phyloP scores from a whole-genome alignment of 1,284 basidiomycete species.

The Coniferiporia sulphurascens region DNA sequence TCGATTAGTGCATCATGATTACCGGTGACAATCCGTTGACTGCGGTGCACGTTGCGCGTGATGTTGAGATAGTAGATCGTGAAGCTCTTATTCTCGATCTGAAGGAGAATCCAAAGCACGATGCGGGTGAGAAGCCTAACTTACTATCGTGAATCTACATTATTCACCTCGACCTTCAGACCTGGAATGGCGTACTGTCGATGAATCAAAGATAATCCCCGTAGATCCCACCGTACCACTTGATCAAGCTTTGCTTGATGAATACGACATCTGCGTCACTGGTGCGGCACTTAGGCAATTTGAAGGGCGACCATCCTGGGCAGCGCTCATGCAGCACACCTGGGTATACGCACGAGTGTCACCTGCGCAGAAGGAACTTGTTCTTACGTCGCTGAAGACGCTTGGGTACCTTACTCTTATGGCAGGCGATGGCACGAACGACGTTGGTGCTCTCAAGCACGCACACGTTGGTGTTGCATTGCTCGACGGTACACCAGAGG shows the following conservation, averaged over 20 bases:
- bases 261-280: slow-evolving; percentile 93
- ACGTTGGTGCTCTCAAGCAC: slow-evolving; percentile 94
- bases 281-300: slow-evolving; percentile 88
- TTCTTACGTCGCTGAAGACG: slow-evolving; percentile 81
- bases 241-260: slow-evolving; percentile 69
- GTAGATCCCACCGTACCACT: slow-evolving; percentile 76
- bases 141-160: neutral
- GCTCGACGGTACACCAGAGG: slow-evolving; percentile 86
- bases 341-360: slow-evolving; percentile 98
- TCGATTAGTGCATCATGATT: slow-evolving; percentile 86
- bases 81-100: slow-evolving; percentile 89
- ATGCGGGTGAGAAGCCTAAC: slow-evolving; percentile 49
- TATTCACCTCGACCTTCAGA: slow-evolving; percentile 38
- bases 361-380: slow-evolving; percentile 91
- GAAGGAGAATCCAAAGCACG: slow-evolving; percentile 71
- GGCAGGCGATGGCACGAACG: slow-evolving; percentile 97
- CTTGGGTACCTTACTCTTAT: slow-evolving; percentile 90
- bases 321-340: slow-evolving; percentile 80
- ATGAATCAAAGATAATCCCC: slow-evolving; percentile 82
- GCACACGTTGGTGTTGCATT: slow-evolving; percentile 94
- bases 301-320: slow-evolving; percentile 61
- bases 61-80: slow-evolving; percentile 94
- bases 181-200: slow-evolving; percentile 89
- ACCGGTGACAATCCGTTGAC: slow-evolving; percentile 96
- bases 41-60: slow-evolving; percentile 87